phyloP scores from a whole-genome alignment of 305 asterid genomes.

The Fraxinus albicans region DNA sequence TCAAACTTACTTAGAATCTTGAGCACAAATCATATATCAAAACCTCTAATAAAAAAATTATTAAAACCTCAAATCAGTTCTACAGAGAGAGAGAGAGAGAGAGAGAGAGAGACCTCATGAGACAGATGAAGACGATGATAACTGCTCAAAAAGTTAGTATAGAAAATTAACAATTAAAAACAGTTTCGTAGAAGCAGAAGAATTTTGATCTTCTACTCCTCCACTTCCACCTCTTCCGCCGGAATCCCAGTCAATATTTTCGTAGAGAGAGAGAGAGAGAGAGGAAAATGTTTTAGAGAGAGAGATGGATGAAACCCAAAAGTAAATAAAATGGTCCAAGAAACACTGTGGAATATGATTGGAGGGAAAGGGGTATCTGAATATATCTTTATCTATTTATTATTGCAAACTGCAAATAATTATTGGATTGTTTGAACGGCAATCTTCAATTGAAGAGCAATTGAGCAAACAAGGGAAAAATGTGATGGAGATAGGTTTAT shows the following conservation, averaged over 20 bases:
- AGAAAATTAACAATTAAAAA: not conserved
- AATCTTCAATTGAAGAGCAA: not conserved
- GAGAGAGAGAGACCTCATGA: constrained; percentile 43
- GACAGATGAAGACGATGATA: constrained; percentile 30
- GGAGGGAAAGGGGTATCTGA: constrained; percentile 41
- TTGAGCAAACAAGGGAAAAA: not conserved
- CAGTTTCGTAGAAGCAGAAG: constrained; percentile 73
- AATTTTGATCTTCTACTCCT: constrained; percentile 81
- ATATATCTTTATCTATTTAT: not conserved
- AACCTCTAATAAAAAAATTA: constrained; percentile 13
- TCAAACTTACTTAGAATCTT: constrained; percentile 6
- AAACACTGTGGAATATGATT: constrained; percentile 59
- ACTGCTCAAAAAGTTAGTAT: constrained; percentile 4
- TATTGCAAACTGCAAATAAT: not conserved
- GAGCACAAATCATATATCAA: constrained; percentile 25
- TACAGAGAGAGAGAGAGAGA: not conserved
- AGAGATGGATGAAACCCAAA: not conserved
- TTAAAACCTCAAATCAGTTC: constrained; percentile 32
- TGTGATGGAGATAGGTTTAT: not conserved
- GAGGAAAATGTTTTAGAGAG: not conserved
- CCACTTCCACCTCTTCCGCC: constrained; percentile 82
- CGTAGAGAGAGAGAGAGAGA: not conserved
- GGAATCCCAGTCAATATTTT: constrained; percentile 39
- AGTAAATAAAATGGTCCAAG: constrained; percentile 31
- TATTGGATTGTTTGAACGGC: not conserved